Evolutionary conservation across 2,329 filamentous ascomycete species (phyloP).

Genomic region (Ceratocystis harringtonii): DNA sequence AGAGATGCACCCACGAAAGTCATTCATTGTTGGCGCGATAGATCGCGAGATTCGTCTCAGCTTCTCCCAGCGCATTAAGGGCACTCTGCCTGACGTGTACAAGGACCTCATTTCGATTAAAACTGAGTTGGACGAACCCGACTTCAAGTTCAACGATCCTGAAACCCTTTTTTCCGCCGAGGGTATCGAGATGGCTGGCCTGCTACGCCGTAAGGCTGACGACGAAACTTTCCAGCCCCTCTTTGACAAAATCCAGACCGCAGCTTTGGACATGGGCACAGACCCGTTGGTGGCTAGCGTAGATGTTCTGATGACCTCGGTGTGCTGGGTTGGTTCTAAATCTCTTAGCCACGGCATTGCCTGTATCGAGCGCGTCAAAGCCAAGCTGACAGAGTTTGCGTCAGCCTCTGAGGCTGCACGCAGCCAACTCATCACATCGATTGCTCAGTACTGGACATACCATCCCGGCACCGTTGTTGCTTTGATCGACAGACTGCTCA

Average conservation of each 20-base stretch:
- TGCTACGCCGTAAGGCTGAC: slow-evolving; percentile 69
- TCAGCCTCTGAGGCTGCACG: slow-evolving; percentile 59
- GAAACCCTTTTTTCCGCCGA: slow-evolving; percentile 69
- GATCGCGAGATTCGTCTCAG: slow-evolving; percentile 96
- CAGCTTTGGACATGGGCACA: slow-evolving; percentile 53
- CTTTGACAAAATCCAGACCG: slow-evolving; percentile 66
- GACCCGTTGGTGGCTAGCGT: slow-evolving; percentile 77
- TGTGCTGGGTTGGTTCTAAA: slow-evolving; percentile 88
- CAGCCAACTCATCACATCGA: slow-evolving; percentile 75
- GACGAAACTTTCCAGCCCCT: slow-evolving; percentile 76
- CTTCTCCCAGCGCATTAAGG: slow-evolving; percentile 90
- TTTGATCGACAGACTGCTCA: slow-evolving; percentile 91
- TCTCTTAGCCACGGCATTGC: slow-evolving; percentile 91
- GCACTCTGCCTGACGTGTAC: slow-evolving; percentile 76
- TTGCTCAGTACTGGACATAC: slow-evolving; percentile 84
- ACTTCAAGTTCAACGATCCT: slow-evolving; percentile 76
- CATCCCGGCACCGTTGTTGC: slow-evolving; percentile 85
- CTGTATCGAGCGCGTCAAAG: slow-evolving; percentile 88
- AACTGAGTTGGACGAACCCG: slow-evolving; percentile 89
- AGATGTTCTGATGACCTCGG: slow-evolving; percentile 83
- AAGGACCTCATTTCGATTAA: slow-evolving; percentile 65
- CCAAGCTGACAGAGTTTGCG: slow-evolving; percentile 67
- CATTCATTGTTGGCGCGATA: slow-evolving; percentile 77
- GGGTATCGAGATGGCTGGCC: slow-evolving; percentile 63
- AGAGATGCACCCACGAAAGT: slow-evolving; percentile 71